phyloP scores from a whole-genome alignment of 805 yeast genomes.

The Starmerella asiatica region DNA sequence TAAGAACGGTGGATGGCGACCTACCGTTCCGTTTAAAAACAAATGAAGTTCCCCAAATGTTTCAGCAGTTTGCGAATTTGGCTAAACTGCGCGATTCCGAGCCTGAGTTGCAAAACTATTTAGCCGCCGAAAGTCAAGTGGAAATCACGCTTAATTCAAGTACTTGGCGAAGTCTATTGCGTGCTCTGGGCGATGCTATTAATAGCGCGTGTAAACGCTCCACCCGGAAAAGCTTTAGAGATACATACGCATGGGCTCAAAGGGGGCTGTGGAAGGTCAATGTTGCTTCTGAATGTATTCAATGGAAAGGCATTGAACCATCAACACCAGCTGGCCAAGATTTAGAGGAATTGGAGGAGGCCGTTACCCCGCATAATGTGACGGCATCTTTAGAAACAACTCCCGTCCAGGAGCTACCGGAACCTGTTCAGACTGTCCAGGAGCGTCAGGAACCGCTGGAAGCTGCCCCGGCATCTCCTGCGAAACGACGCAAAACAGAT shows the following conservation, averaged over 20 bases:
- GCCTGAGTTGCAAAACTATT: background rate
- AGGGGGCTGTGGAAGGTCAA: constrained; percentile 8
- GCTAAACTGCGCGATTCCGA: background rate
- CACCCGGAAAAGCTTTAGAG: constrained; percentile 6
- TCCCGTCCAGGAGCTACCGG: constrained; percentile 1
- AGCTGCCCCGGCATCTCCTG: constrained; percentile 4
- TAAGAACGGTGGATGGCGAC: constrained; percentile 2
- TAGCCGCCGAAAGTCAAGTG: constrained; percentile 1
- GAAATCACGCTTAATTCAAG: constrained; percentile 4
- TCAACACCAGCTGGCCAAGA: background rate
- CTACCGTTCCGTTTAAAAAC: no score
- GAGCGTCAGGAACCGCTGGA: no score
- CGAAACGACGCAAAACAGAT: constrained; percentile 11
- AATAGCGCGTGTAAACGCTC: background rate
- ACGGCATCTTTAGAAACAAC: no score
- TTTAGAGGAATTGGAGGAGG: background rate
- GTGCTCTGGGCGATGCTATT: constrained; percentile 6
- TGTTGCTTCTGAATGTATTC: background rate
- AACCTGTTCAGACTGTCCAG: no score
- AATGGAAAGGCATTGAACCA: background rate
- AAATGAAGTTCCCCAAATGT: constrained; percentile 3
- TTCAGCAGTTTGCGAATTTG: background rate
- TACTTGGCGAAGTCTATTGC: constrained; percentile 8
- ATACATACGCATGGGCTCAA: constrained; percentile 9
- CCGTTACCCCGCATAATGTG: background rate